These are phyloP conservation scores for Paecilomyces sp. DNA, from an alignment of 2,329 filamentous ascomycete species.

Conservation along the genomic window DNA sequence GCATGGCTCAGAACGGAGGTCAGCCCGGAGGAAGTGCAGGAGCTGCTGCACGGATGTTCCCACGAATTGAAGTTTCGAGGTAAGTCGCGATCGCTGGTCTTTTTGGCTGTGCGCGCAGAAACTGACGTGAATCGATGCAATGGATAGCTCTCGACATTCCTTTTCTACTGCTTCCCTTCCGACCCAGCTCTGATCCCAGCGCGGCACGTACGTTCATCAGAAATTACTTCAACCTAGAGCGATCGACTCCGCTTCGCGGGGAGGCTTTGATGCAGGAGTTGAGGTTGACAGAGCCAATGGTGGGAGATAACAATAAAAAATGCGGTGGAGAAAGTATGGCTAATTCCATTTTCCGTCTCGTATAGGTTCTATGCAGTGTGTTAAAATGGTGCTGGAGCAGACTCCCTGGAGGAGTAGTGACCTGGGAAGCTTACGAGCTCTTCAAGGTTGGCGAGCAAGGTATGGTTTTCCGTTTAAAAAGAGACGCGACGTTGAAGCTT, in stretches of 20 bases:
- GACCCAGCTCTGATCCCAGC: constrained; percentile 85
- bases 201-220: constrained; percentile 87
- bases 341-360: constrained; percentile 7
- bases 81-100: constrained; percentile 42
- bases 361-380: constrained; percentile 81
- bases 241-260: constrained; percentile 53
- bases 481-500: neutral
- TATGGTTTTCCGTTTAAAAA: constrained; percentile 34
- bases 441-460: constrained; percentile 93
- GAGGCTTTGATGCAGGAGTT: constrained; percentile 75
- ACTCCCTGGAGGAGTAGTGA: constrained; percentile 81
- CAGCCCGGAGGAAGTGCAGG: constrained; percentile 83
- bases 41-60: constrained; percentile 77
- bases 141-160: constrained; percentile 73
- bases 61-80: constrained; percentile 90
- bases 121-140: constrained; percentile 3
- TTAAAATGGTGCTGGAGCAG: constrained; percentile 99
- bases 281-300: constrained; percentile 88
- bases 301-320: constrained; percentile 38
- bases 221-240: constrained; percentile 75
- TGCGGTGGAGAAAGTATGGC: neutral
- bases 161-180: constrained; percentile 89
- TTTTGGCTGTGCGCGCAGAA: constrained; percentile 10
- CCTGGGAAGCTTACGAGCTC: constrained; percentile 94
- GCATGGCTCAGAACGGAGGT: constrained; percentile 77